Base-by-base conservation (phyloP, 2,329 filamentous ascomycete genomes). In the Colletotrichum lupini region DNA sequence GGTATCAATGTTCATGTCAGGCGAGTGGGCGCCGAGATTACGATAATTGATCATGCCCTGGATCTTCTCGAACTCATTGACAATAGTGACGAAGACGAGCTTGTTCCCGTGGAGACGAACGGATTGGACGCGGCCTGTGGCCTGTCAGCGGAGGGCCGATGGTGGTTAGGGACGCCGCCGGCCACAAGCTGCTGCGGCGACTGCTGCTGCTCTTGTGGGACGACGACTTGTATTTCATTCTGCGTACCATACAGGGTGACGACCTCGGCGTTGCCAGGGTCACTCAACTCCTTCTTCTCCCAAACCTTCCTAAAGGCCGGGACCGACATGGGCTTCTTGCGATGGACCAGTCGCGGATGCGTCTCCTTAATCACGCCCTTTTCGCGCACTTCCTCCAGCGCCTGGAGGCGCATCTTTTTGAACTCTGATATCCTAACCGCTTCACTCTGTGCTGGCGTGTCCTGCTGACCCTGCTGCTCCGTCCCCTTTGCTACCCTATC, bases 11-110 rank as follows among this genome's bases (percentile, higher is more conserved):
- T 81, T 81, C 55, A 84, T 77, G 32, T 82, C 80, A 60, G 82
- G 76, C 37, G 37, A 42, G 72, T 77, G 77, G 65, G 76, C 74
- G 70, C 61, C 74, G 64, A 83, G 75, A 74, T 78, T 89, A 72
- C 87, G 86, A 77, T 92, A 87, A 82, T 94, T 93, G 81, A 93
- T 88, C 85, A 97, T 91, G 74, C 92, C 88, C 83, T 99, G 97
- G 42, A 97, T 82, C 75, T 88, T 90, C 76, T 91, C 84, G 70
- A 92, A 92, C 79, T 94, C 91, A 81, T 95, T 91, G 76, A 91
- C 87, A 62, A 98, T 85, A 82, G 97, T 93, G 76, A 98, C 82
- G 82, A 99, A 99, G 75, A 95, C 87, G 77, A 99, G 91, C 83
- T 93, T 94, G 77, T 90, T 92, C 76, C 95, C 92, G 67, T 91